phyloP scores from a whole-genome alignment of 148 eudicot species.

The Beta vulgaris region DNA sequence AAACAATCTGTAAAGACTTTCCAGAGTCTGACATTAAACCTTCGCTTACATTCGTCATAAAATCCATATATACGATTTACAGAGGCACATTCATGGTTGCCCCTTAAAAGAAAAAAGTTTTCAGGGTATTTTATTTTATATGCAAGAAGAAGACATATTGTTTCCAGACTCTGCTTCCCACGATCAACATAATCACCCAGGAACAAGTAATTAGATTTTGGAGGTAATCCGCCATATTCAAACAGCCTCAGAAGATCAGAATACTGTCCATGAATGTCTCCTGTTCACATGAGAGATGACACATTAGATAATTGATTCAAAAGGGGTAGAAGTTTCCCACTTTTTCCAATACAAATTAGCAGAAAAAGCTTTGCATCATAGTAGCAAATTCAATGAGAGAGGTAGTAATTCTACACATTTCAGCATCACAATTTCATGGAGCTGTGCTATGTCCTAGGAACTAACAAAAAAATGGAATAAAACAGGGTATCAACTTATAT shows the following conservation, averaged over 20 bases:
- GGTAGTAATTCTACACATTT: background rate
- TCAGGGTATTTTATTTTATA: conserved; percentile 35
- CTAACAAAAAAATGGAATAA: background rate
- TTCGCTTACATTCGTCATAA: conserved; percentile 35
- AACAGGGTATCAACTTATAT: background rate
- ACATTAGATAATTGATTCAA: background rate
- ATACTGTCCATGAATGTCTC: conserved; percentile 37
- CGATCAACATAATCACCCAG: conserved; percentile 40
- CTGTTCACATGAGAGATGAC: conserved; percentile 20
- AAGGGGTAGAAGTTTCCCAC: background rate
- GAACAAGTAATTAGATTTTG: conserved; percentile 36
- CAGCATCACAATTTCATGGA: background rate
- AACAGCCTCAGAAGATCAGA: conserved; percentile 35
- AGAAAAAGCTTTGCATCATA: background rate
- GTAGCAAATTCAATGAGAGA: background rate
- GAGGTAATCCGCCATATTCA: conserved; percentile 35
- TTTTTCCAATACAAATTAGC: background rate
- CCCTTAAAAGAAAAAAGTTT: conserved; percentile 32
- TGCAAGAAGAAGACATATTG: conserved; percentile 39
- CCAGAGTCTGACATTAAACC: conserved; percentile 38
- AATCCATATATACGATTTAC: conserved; percentile 39
- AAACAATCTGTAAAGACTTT: conserved; percentile 34
- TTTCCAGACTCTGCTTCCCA: conserved; percentile 40
- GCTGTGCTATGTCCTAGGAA: background rate
- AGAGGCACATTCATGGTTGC: conserved; percentile 41